Evolutionary conservation across 768 basidiomycete species (phyloP).

Genomic region (Calvatia gigantea): DNA sequence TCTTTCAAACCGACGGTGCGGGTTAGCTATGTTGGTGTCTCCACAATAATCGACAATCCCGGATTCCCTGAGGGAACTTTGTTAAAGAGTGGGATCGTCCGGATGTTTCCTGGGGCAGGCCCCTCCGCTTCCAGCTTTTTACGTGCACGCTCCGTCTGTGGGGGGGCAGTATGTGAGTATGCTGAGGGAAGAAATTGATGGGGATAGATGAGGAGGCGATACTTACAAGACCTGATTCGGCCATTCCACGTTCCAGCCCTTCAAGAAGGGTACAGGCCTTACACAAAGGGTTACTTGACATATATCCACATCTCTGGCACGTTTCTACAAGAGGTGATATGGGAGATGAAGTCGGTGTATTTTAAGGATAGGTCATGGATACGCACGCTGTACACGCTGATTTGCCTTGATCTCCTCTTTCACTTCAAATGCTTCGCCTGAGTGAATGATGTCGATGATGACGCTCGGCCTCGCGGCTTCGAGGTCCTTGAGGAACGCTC

Average conservation of each 20-base stretch:
- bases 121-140: slow-evolving; percentile 59
- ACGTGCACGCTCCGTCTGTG: slow-evolving; percentile 63
- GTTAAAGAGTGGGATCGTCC: slow-evolving; percentile 74
- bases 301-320: slow-evolving; percentile 90
- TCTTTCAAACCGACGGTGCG: background rate
- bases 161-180: slow-evolving; percentile 13
- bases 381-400: slow-evolving; percentile 83
- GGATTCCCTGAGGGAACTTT: slow-evolving; percentile 37
- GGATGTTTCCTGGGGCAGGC: slow-evolving; percentile 60
- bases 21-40: slow-evolving; percentile 29
- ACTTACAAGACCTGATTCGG: slow-evolving; percentile 55
- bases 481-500: slow-evolving; percentile 91
- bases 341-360: slow-evolving; percentile 1
- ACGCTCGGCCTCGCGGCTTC: slow-evolving; percentile 93
- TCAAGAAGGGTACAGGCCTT: slow-evolving; percentile 91
- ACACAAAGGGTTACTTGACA: slow-evolving; percentile 95
- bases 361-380: background rate
- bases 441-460: slow-evolving; percentile 97
- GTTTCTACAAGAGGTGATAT: slow-evolving; percentile 53
- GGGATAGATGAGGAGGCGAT: background rate
- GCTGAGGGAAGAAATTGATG: slow-evolving; percentile 9
- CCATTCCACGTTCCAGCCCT: slow-evolving; percentile 85
- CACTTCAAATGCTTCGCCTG: slow-evolving; percentile 88
- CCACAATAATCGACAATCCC: slow-evolving; percentile 31
- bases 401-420: slow-evolving; percentile 80